Evolutionary conservation across 2,329 filamentous ascomycete genomes (phyloP).

Genomic region (Scolecobasidium constrictum): DNA sequence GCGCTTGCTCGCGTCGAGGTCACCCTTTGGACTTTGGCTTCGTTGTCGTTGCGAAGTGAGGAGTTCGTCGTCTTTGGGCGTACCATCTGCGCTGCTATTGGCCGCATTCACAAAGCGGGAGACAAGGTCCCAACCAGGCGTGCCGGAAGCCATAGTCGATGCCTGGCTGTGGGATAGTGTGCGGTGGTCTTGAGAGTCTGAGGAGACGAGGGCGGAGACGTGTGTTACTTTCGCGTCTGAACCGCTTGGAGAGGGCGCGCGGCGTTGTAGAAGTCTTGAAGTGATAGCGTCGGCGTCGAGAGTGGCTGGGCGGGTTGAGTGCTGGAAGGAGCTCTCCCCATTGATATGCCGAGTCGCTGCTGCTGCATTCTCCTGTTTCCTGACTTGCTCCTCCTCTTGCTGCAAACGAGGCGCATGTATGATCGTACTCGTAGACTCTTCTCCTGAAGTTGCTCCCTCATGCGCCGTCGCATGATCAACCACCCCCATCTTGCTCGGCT

Average conservation of each 20-base stretch:
- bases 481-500: constrained; percentile 14
- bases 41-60: too few relatives aligned
- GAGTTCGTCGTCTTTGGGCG: constrained; percentile 27
- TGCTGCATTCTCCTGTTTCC: neutral
- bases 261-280: constrained; percentile 53
- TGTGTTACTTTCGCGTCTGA: constrained; percentile 45
- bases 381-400: neutral
- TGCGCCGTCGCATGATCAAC: neutral
- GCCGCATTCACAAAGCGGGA: constrained; percentile 32
- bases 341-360: constrained; percentile 14
- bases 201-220: constrained; percentile 42
- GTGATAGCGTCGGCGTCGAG: constrained; percentile 56
- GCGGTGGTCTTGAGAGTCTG: constrained; percentile 22
- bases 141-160: constrained; percentile 29
- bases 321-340: constrained; percentile 21
- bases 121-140: constrained; percentile 29
- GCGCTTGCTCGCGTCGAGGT: constrained; percentile 21
- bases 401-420: constrained; percentile 2
- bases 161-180: constrained; percentile 25
- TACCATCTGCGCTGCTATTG: constrained; percentile 26
- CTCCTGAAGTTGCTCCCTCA: constrained; percentile 5
- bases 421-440: constrained; percentile 3
- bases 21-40: too few relatives aligned
- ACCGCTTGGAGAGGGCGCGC: constrained; percentile 46
- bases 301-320: constrained; percentile 19